phyloP scores from a whole-genome alignment of 2,329 filamentous ascomycete species.

The Thielaviopsis musarum region DNA sequence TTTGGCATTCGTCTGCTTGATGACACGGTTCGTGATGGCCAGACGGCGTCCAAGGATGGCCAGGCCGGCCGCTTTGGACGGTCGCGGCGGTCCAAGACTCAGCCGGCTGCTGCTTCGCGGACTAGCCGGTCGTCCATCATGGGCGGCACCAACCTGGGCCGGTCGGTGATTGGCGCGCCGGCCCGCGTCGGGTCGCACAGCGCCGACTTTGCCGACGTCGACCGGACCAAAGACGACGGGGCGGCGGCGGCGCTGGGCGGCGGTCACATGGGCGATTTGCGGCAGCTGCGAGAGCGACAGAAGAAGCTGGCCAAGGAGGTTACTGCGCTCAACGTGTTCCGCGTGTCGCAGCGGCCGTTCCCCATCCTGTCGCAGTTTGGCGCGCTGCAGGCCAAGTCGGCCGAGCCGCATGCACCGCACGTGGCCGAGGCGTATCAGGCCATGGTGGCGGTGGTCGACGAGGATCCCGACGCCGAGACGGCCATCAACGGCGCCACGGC shows the following conservation, averaged over 20 bases:
- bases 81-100: slow-evolving; percentile 37
- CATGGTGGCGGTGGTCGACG: slow-evolving; percentile 60
- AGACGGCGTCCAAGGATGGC: slow-evolving; percentile 22
- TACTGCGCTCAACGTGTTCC: slow-evolving; percentile 57
- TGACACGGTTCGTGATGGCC: slow-evolving; percentile 18
- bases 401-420: slow-evolving; percentile 55
- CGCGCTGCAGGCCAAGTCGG: slow-evolving; percentile 52
- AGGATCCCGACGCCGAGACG: slow-evolving; percentile 44
- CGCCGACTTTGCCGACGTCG: slow-evolving; percentile 51
- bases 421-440: slow-evolving; percentile 71
- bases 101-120: slow-evolving; percentile 20
- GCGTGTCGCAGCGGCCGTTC: slow-evolving; percentile 49
- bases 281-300: slow-evolving; percentile 71
- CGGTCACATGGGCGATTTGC: slow-evolving; percentile 46
- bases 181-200: slow-evolving; percentile 49
- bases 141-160: slow-evolving; percentile 51
- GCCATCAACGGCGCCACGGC: slow-evolving; percentile 46
- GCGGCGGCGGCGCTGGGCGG: slow-evolving; percentile 21
- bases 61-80: slow-evolving; percentile 40
- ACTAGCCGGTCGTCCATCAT: slow-evolving; percentile 32
- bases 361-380: slow-evolving; percentile 63
- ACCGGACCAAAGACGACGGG: slow-evolving; percentile 31
- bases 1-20: slow-evolving; percentile 65
- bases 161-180: slow-evolving; percentile 74
- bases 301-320: slow-evolving; percentile 64